Conservation (phyloP, 75 land plant species). For the Azolla pinnata region DNA sequence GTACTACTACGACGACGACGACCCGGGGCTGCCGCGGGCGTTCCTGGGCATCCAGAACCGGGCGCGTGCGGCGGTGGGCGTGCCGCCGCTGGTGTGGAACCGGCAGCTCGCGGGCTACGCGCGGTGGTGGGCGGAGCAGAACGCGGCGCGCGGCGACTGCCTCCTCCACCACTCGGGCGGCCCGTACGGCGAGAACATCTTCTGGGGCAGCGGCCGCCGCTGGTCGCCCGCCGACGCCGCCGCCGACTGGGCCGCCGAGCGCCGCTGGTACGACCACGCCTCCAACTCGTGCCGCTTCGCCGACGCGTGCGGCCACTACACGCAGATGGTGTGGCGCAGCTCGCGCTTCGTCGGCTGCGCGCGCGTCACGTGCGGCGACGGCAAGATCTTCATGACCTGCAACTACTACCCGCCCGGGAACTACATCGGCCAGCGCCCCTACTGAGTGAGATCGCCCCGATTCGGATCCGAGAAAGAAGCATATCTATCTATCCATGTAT, state of each 20-base stretch:
- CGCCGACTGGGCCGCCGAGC: constrained; percentile 25
- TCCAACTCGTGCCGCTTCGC: constrained; percentile 28
- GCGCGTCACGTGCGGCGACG: constrained; percentile 30
- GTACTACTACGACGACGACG: constrained; percentile 1
- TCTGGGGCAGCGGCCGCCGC: constrained; percentile 23
- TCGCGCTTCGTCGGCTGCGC: constrained; percentile 35
- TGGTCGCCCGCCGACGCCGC: constrained; percentile 30
- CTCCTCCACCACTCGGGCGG: constrained; percentile 47
- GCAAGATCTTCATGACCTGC: constrained; percentile 38
- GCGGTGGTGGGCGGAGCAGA: constrained; percentile 54
- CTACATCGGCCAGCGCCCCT: constrained; percentile 42
- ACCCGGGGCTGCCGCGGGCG: constrained; percentile 14
- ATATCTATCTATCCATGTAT: too few relatives aligned
- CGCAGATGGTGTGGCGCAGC: constrained; percentile 41
- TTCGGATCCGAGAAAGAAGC: too few relatives aligned
- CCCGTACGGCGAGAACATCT: constrained; percentile 42
- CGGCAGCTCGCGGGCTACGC: constrained; percentile 43
- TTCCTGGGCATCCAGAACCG: constrained; percentile 47
- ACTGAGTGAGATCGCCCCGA: too few relatives aligned
- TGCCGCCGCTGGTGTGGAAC: constrained; percentile 51
- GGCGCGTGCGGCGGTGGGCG: constrained; percentile 39
- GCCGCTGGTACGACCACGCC: constrained; percentile 15
- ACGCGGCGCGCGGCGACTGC: constrained; percentile 35
- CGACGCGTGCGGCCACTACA: constrained; percentile 41
- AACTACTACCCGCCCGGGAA: constrained; percentile 49